Base-by-base conservation (phyloP, 208 protist species). In the Trypanosoma conorhini region DNA sequence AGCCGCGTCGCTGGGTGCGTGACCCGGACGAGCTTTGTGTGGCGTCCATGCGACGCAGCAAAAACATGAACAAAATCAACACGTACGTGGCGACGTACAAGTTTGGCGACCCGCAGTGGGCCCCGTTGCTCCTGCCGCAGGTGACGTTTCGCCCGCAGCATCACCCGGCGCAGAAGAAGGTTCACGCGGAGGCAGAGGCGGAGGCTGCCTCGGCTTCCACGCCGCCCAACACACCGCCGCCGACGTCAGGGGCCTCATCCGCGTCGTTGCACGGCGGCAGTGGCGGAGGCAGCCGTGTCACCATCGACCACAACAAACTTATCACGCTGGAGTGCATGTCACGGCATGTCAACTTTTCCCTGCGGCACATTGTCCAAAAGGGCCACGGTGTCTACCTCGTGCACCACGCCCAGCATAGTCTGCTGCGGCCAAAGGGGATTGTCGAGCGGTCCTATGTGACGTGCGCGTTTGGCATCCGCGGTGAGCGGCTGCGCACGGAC, bases 1-100 rank as follows among this genome's bases (percentile, higher is more conserved):
- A 71, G 9, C 50, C 70, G 26, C 87, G 82, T 19, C 91, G 91
- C 3, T 96, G 91, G 89, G 83, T 94, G 38, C 80, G 91, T n/a
- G 80, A 89, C n/a, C 77, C 85, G 2, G 85, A 92, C 26, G 91
- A 96, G 74, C 77, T 93, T 35, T 96, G 91, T 74, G 83, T 96
- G 46, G 83, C 83, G 13, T 77, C 77, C 8, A 72, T 94, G 10
- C 87, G 68, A 24, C 88, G 91, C 30, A 91, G 86, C 75, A 89
- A 76, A 59, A 89, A 89, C 76, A 80, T 94, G 26, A 92, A 91
- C 66, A 72, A 69, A 31, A 82, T 96, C 33, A 93, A 91, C 77
- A 80, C 77, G 31, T 96, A 94, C 73, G 72, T 94, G 15, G 88
- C 83, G 13, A 93, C 86, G n/a, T 96, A 96, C 77, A 96, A 94